A percentile compares a stretch with the other conserved stretches of the same genome.
Evolutionary conservation across 2,329 filamentous ascomycete genomes (phyloP).

Genomic region (Xylariaceae sp.): DNA sequence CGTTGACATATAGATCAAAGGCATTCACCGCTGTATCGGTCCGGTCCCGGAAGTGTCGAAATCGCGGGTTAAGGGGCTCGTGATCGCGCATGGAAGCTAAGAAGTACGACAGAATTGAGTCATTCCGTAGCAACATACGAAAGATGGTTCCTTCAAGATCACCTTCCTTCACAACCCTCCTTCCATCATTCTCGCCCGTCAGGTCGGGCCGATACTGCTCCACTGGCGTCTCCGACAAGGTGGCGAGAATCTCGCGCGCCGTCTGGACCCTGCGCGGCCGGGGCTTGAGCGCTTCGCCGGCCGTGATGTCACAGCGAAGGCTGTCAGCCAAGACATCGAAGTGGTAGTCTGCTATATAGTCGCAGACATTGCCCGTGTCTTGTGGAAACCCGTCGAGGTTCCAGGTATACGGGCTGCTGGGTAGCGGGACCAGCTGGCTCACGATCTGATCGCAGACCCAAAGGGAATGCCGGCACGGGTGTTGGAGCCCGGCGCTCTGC

Average conservation of each 20-base stretch:
- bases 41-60: constrained; percentile 44
- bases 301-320: constrained; percentile 44
- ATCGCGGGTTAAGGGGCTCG: constrained; percentile 42
- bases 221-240: constrained; percentile 34
- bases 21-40: constrained; percentile 42
- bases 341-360: constrained; percentile 44
- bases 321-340: constrained; percentile 47
- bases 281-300: constrained; percentile 25
- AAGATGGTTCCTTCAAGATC: constrained; percentile 48
- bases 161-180: constrained; percentile 36
- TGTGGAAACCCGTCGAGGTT: constrained; percentile 37
- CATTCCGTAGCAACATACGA: constrained; percentile 48
- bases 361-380: constrained; percentile 45
- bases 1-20: constrained; percentile 32
- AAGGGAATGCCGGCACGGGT: constrained; percentile 44
- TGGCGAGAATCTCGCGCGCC: constrained; percentile 46
- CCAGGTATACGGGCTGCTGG: constrained; percentile 38
- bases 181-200: constrained; percentile 31
- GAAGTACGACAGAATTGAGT: constrained; percentile 51
- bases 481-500: constrained; percentile 19
- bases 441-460: constrained; percentile 51
- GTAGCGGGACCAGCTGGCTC: constrained; percentile 41
- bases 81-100: constrained; percentile 39
- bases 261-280: constrained; percentile 40
- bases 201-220: constrained; percentile 43